Evolutionary conservation across 129 eudicot species (phyloP).

Genomic region (Centella asiatica): DNA sequence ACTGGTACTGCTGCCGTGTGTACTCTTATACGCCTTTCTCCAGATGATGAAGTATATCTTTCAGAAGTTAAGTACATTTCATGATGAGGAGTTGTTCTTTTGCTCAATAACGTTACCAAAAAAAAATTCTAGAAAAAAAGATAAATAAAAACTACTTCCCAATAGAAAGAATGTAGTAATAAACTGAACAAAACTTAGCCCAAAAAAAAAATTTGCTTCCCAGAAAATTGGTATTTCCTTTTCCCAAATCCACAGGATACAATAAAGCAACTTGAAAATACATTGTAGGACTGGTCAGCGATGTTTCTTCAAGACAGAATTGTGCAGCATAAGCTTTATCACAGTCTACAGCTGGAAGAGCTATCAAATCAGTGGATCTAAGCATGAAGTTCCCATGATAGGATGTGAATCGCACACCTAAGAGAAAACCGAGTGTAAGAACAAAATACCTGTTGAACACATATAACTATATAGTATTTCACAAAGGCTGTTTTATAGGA

Average conservation of each 20-base stretch:
- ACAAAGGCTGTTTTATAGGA: too few species aligned
- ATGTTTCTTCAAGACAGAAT: conserved; percentile 87
- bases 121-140: too few species aligned
- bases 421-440: not conserved
- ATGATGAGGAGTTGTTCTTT: not conserved
- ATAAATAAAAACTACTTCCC: too few species aligned
- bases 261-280: conserved; percentile 91
- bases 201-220: too few species aligned
- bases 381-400: conserved; percentile 99
- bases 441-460: too few species aligned
- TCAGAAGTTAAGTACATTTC: conserved; percentile 51
- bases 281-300: conserved; percentile 66
- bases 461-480: too few species aligned
- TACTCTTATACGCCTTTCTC: conserved; percentile 97
- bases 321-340: conserved; percentile 98
- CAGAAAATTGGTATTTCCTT: too few species aligned
- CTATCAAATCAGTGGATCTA: conserved; percentile 87
- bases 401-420: conserved; percentile 89
- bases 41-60: conserved; percentile 95
- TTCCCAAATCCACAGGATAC: too few species aligned
- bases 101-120: not conserved
- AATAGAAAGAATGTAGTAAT: too few species aligned
- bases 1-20: conserved; percentile 98
- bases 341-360: conserved; percentile 99
- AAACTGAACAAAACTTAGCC: too few species aligned